Evolutionary conservation across 2,329 filamentous ascomycete genomes (phyloP), one percentile per base, ranked within the genome.

Genomic region (Claviceps purpurea): DNA sequence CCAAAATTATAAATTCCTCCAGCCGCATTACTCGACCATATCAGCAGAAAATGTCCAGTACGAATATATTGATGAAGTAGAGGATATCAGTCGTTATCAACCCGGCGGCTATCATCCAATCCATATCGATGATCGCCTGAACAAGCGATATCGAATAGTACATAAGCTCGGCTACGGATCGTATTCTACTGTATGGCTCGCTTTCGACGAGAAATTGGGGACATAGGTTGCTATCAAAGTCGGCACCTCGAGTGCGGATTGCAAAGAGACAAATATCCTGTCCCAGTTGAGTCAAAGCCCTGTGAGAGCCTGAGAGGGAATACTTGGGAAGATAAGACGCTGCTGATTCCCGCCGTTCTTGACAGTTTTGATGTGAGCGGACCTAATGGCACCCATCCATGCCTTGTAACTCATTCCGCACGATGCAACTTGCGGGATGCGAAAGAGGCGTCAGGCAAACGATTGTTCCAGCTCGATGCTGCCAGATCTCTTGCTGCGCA

Each of bases 301-400:
- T 41, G n/a, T 54, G 56, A 4, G n/a, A n/a, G n/a, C n/a, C n/a
- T n/a, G n/a, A n/a, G 6, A 43, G 13, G 43, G 10, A 1, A 8
- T 39, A 58, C 6, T 42, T 64, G 8, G 62, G 64, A 52, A 50
- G 39, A 22, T 64, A 64, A 18, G 49, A 14, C 6, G 2, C 64
- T n/a, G 4, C 56, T 1, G 59, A 61, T 1, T 61, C 61, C 43
- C 14, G n/a, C 20, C 13, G 22, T 45, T 14, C 3, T 45, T 26
- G 43, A 45, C 26, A 10, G 43, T 14, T 45, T 3, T 24, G 24
- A 24, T 24, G 24, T 24, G 24, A 24, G 24, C 24, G 24, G 24
- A 24, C 24, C 24, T 24, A 65, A 66, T 45, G 61, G 63, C 39
- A 60, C 50, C 5, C 63, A 67, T 43, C 47, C 53, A 16, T 67